Percentiles rank a stretch among this genome's conserved stretches.
phyloP scores from a whole-genome alignment of 805 yeast genomes.

The Wickerhamiella alocasiicola region DNA sequence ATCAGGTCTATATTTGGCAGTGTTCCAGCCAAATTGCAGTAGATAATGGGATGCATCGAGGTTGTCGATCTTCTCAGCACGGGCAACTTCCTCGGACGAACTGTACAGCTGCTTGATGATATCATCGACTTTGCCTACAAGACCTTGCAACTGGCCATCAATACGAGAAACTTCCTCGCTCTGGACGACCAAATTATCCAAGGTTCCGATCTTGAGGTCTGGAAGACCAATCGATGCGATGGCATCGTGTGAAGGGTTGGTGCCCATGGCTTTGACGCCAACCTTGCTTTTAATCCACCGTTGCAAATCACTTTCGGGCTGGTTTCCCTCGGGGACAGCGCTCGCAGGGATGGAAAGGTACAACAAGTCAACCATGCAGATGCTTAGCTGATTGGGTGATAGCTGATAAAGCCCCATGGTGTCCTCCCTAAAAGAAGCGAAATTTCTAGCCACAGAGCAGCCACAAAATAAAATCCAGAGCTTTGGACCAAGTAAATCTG shows the following conservation, averaged over 20 bases:
- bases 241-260: conserved; percentile 27
- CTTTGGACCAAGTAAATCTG: too few relatives aligned
- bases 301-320: conserved; percentile 29
- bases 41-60: conserved; percentile 49
- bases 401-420: not conserved
- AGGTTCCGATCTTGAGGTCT: conserved; percentile 82
- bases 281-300: conserved; percentile 25
- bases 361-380: conserved; percentile 13
- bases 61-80: conserved; percentile 41
- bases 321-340: conserved; percentile 30
- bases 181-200: conserved; percentile 81
- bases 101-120: conserved; percentile 43
- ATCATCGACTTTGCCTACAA: conserved; percentile 68
- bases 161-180: conserved; percentile 77
- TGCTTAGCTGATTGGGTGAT: conserved; percentile 4
- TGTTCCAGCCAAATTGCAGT: conserved; percentile 75
- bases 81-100: conserved; percentile 31
- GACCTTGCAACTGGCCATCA: conserved; percentile 61
- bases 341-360: conserved; percentile 43
- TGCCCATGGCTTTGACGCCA: conserved; percentile 22
- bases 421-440: too few relatives aligned
- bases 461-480: too few relatives aligned
- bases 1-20: conserved; percentile 74
- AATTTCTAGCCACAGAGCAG: too few relatives aligned
- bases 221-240: conserved; percentile 55